Conservation (phyloP, 306 rosid species). For the Cucurbita ficifolia region DNA sequence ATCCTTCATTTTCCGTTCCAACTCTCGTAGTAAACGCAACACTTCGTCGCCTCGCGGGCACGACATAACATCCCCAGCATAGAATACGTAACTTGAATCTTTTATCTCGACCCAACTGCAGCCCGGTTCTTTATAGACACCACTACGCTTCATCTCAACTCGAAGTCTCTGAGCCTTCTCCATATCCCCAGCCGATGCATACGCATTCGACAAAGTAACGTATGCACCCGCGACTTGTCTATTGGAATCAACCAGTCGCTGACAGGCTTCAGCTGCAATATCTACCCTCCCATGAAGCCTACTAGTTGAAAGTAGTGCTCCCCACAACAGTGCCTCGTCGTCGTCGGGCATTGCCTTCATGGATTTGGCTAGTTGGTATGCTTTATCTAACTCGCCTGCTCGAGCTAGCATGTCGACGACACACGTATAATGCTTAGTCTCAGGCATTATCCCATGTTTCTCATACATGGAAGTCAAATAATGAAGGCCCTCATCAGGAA, state of each 20-base stretch:
- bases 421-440: slow-evolving; percentile 56
- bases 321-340: slow-evolving; percentile 38
- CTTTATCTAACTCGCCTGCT: slow-evolving; percentile 49
- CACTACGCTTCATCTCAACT: slow-evolving; percentile 41
- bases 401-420: slow-evolving; percentile 6
- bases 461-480: slow-evolving; percentile 41
- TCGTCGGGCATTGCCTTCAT: slow-evolving; percentile 22
- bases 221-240: slow-evolving; percentile 58
- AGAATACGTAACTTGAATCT: slow-evolving; percentile 44
- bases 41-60: slow-evolving; percentile 30
- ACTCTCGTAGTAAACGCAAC: slow-evolving; percentile 29
- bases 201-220: slow-evolving; percentile 57
- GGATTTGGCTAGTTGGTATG: slow-evolving; percentile 51
- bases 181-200: slow-evolving; percentile 63
- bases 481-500: slow-evolving; percentile 54
- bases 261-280: slow-evolving; percentile 56
- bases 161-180: slow-evolving; percentile 42
- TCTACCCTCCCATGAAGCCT: slow-evolving; percentile 78
- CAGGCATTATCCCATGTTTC: slow-evolving; percentile 45
- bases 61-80: slow-evolving; percentile 44
- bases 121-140: slow-evolving; percentile 63
- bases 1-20: slow-evolving; percentile 54
- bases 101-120: slow-evolving; percentile 80
- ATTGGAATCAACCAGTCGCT: slow-evolving; percentile 41
- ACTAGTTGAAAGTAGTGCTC: slow-evolving; percentile 68